Evolutionary conservation across 805 yeast species (phyloP), one percentile per base, ranked within the genome.

Genomic region (Nakazawaea sp.): DNA sequence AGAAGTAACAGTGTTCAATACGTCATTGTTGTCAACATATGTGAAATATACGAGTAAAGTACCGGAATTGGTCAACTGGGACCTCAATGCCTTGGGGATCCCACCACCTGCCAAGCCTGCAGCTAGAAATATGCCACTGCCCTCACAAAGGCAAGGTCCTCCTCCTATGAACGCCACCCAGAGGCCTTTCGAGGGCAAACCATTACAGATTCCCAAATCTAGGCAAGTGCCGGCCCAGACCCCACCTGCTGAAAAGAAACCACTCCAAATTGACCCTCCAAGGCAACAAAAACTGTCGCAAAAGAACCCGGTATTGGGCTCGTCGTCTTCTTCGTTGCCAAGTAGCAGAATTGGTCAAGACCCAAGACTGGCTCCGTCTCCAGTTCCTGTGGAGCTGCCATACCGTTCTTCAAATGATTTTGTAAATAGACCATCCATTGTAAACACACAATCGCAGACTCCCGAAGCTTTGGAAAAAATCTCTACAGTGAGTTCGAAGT

Each of bases 1-100:
- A 38, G 87, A 77, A 45, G 67, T 81, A 42, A 65, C 70, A 8
- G 78, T 72, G 3, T 81, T 81, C 57, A 59, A 76, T 15, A 67
- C 68, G 7, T 65, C 75, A 7, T 43, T 80, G 5, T 52, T 78
- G 6, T 68, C 72, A 33, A 64, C 74, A 20, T 80, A 62, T 49
- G 65, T 71, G 43, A 72, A 70, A 45, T 75, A 74, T 40, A 74
- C 75, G 17, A 82, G 82, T 0, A 62, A 63, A 25, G 55, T 73
- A 4, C 86, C 86, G 0, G 59, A 61, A 21, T 46, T 77, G 46
- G 54, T 70, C 4, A 70, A 74, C 42, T 74, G 81, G 67, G 80
- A 72, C 19, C 35, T 34, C 39, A 40, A 27, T 15, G 30, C 35
- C 17, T 37, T 32, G 35, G 41, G 28, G 24, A 33, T 36, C 9